phyloP scores from a whole-genome alignment of 805 yeast species.

The Naumovozyma baii region DNA sequence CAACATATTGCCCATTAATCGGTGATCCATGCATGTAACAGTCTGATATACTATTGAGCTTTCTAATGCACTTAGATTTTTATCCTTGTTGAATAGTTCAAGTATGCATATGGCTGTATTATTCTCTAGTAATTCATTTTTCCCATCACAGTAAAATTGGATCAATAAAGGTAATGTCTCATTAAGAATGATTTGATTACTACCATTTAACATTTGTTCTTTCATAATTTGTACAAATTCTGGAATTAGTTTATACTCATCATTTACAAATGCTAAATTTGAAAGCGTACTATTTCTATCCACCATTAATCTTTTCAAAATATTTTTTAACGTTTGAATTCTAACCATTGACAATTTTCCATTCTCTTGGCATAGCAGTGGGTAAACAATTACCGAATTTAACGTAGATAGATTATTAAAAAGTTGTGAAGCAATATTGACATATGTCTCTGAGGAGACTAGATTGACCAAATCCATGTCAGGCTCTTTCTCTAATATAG shows the following conservation, averaged over 20 bases:
- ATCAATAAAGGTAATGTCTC: constrained; percentile 6
- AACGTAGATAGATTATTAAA: constrained; percentile 2
- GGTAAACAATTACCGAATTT: constrained; percentile 6
- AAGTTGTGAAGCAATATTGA: constrained; percentile 17
- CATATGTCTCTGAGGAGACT: constrained; percentile 41
- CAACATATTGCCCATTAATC: background rate
- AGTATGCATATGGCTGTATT: background rate
- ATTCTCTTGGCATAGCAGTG: constrained; percentile 3
- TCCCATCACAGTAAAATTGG: constrained; percentile 5
- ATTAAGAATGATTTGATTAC: background rate
- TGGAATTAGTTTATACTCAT: background rate
- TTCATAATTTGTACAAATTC: background rate
- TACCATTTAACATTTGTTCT: background rate
- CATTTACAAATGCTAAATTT: no score
- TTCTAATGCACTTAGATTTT: background rate
- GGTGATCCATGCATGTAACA: background rate
- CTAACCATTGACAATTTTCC: background rate
- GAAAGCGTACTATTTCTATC: no score
- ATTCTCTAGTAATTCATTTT: background rate
- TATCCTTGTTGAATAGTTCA: background rate
- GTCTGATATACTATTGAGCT: background rate
- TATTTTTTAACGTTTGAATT: constrained; percentile 13
- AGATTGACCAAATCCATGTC: constrained; percentile 40
- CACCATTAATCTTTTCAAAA: constrained; percentile 4
- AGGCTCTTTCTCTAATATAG: constrained; percentile 33